phyloP scores from a whole-genome alignment of 495 filamentous ascomycete genomes.

The Pseudomonodictys pantanalensis region DNA sequence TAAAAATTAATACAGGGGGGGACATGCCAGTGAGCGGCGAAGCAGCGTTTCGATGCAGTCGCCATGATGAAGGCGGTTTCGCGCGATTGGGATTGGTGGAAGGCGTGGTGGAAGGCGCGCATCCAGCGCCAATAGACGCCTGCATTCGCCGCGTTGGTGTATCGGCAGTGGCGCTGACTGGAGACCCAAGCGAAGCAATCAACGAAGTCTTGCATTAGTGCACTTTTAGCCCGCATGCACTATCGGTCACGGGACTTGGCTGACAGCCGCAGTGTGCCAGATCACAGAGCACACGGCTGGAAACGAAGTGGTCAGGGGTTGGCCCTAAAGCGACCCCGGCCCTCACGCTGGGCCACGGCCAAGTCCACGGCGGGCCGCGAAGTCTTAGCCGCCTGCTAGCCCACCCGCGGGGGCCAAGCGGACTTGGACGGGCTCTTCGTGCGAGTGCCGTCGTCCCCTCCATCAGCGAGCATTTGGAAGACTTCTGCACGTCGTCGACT shows the following conservation, averaged over 20 bases:
- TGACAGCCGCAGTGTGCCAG: not conserved
- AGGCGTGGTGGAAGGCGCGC: not conserved
- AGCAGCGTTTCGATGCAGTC: not conserved
- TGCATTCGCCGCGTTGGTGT: not conserved
- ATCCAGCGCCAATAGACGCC: constrained; percentile 6
- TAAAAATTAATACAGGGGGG: not conserved
- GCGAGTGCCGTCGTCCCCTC: too few relatives aligned
- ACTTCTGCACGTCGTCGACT: too few relatives aligned
- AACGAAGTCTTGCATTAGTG: not conserved
- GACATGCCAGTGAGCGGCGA: constrained; percentile 3
- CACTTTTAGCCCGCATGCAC: constrained; percentile 5
- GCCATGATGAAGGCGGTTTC: not conserved
- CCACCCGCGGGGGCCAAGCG: not conserved
- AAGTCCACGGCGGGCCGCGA: constrained; percentile 4
- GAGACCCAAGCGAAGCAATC: not conserved
- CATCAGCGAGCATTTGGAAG: too few relatives aligned
- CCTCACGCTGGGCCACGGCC: not conserved
- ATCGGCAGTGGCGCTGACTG: constrained; percentile 13
- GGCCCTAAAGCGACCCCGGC: not conserved
- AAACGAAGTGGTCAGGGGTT: not conserved
- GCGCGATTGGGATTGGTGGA: not conserved
- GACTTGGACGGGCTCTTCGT: too few relatives aligned
- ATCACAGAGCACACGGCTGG: not conserved
- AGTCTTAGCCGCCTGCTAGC: constrained; percentile 4
- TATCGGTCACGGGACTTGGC: not conserved